Percentiles rank a stretch among this genome's conserved stretches.
phyloP scores from a whole-genome alignment of 371 early-diverging fungal genomes.

The Basidiobolus heterosporus region DNA sequence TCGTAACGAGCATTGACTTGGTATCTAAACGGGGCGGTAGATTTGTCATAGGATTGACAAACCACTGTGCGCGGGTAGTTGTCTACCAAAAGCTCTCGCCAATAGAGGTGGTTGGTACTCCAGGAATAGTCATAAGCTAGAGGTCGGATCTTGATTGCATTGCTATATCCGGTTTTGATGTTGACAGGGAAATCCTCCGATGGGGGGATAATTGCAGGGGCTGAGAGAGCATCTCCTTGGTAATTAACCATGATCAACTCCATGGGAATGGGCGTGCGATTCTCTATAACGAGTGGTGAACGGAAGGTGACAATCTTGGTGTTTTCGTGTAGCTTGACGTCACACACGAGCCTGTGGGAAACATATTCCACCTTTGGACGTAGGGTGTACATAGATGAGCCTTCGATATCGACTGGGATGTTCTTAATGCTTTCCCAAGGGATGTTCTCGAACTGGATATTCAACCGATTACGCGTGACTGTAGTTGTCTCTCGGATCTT shows the following conservation, averaged over 20 bases:
- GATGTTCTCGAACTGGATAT: constrained; percentile 69
- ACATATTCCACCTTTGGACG: constrained; percentile 62
- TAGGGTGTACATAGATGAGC: constrained; percentile 53
- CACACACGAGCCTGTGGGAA: constrained; percentile 68
- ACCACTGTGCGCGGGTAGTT: constrained; percentile 20
- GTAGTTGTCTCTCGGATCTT: constrained; percentile 59
- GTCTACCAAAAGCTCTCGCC: constrained; percentile 33
- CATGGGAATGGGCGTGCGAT: constrained; percentile 57
- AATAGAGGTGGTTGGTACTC: constrained; percentile 47
- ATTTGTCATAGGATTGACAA: constrained; percentile 25
- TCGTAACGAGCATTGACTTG: constrained; percentile 33
- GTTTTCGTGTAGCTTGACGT: constrained; percentile 66
- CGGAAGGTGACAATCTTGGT: constrained; percentile 86
- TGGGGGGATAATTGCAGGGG: constrained; percentile 28
- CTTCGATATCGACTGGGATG: constrained; percentile 76
- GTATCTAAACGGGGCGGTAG: constrained; percentile 51
- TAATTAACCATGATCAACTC: constrained; percentile 64
- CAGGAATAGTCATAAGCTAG: constrained; percentile 62
- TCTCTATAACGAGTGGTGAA: constrained; percentile 64
- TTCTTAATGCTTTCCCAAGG: constrained; percentile 81
- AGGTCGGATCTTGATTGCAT: constrained; percentile 66
- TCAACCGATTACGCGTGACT: constrained; percentile 48
- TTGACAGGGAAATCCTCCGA: constrained; percentile 74
- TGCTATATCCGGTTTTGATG: constrained; percentile 62
- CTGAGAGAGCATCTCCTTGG: constrained; percentile 29